Base-by-base conservation (phyloP, 1,284 basidiomycete species). In the Moesziomyces antarcticus region DNA sequence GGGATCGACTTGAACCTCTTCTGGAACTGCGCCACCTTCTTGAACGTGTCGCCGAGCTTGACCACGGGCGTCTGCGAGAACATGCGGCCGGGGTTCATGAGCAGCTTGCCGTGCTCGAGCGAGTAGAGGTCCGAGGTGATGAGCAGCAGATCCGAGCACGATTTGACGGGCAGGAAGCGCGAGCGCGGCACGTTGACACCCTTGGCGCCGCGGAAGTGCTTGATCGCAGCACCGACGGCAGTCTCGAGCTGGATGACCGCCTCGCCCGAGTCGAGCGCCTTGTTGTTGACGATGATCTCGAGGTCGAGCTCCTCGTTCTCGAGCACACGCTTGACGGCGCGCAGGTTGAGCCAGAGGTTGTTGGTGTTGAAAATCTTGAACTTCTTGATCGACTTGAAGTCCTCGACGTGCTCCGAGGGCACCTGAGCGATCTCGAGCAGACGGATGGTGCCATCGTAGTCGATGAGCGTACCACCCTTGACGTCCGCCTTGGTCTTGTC, bases 401-500 rank as follows among this genome's bases (percentile, higher is more conserved):
- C 96, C 85, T 99, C 95, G 54, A 95, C 90, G 85, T 99, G 97
- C 85, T 99, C 97, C 51, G 91, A 92, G 44, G 97, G 94, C 24
- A 99, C 97, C 86, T 99, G 97, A 21, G 97, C 97, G 70, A 99
- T 95, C 88, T 99, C 97, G 71, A 99, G 91, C 47, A 99, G 88
- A 76, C 96, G 91, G 68, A 98, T 90, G 44, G 90, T 91, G 63
- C 96, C 97, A 50, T 99, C 93, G 85, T 97, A 97, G 85, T 97
- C 93, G 83, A 97, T 94, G 47, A 84, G 56, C 5, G 97, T 99
- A 87, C 97, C 97, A 89, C 97, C 97, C 90, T 99, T 99, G 87
- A 99, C 91, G 85, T 99, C 96, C 64, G 97, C 97, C 89, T 99
- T 99, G 84, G 97, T 99, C 90, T 99, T 99, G 89, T 99, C 95